Percentiles rank a stretch among this genome's conserved stretches.
These are phyloP conservation scores for Coemansia sp. DNA, from an alignment of 192 early-diverging fungal genomes.

Conservation along the genomic window DNA sequence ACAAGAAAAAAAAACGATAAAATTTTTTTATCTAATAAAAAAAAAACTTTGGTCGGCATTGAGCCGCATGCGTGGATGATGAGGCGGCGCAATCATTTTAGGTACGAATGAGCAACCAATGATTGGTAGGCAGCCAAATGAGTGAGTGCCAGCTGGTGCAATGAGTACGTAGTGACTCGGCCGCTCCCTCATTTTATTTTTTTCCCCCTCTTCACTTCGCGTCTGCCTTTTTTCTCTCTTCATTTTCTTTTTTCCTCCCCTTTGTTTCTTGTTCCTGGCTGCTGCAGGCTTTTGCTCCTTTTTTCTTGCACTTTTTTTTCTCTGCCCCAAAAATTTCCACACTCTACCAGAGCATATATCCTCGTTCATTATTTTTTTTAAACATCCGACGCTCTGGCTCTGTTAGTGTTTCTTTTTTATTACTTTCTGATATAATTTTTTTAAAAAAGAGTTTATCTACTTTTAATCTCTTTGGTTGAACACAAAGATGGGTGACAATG, in stretches of 20 bases:
- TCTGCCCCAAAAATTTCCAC: neutral
- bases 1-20: neutral
- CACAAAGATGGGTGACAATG: conserved; percentile 30
- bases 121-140: conserved; percentile 2
- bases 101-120: conserved; percentile 12
- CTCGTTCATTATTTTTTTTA: neutral
- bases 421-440: neutral
- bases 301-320: conserved; percentile 13
- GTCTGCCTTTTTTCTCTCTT: conserved; percentile 5
- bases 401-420: neutral
- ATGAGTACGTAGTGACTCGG: conserved; percentile 25
- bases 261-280: conserved; percentile 4
- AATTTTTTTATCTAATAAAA: neutral
- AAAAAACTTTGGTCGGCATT: neutral
- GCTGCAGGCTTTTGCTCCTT: conserved; percentile 1
- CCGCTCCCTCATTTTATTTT: conserved; percentile 7
- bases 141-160: conserved; percentile 6
- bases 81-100: neutral
- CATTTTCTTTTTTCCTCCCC: neutral
- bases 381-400: conserved; percentile 4
- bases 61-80: neutral
- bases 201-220: neutral
- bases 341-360: neutral
- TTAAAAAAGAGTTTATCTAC: neutral
- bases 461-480: neutral